Evolutionary conservation across 352 stramenopile genomes (phyloP).

Genomic region (Phytophthora litchii): DNA sequence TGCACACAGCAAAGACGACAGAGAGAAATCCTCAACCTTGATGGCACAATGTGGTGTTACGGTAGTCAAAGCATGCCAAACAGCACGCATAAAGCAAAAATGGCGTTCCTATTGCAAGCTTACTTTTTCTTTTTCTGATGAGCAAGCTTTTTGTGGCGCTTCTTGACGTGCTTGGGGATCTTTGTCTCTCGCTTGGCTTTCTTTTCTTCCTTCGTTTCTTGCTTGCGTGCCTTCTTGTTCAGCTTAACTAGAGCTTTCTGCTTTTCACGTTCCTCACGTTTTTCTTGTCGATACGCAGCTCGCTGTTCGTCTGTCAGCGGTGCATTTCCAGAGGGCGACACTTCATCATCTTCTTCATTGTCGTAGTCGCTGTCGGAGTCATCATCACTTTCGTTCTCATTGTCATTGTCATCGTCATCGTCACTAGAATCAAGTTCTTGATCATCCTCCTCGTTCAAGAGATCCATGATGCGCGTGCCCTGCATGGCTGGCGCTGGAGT

Average conservation of each 20-base stretch:
- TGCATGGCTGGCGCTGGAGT: constrained; percentile 26
- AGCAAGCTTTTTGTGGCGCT: constrained; percentile 95
- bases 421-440: constrained; percentile 54
- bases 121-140: constrained; percentile 82
- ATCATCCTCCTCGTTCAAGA: constrained; percentile 66
- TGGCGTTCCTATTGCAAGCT: constrained; percentile 16
- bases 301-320: constrained; percentile 84
- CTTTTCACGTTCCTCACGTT: constrained; percentile 71
- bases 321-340: constrained; percentile 21
- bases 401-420: constrained; percentile 54
- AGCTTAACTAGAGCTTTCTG: constrained; percentile 59
- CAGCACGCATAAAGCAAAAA: background rate
- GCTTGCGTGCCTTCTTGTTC: constrained; percentile 95
- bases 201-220: constrained; percentile 94
- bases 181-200: constrained; percentile 95
- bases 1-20: too few relatives aligned
- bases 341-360: constrained; percentile 25
- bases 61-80: too few relatives aligned
- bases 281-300: constrained; percentile 83
- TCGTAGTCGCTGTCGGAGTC: constrained; percentile 45
- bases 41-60: too few relatives aligned
- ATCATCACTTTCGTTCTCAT: constrained; percentile 37
- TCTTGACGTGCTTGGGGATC: constrained; percentile 99
- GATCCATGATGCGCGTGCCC: constrained; percentile 71
- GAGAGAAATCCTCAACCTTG: too few relatives aligned